Conservation (phyloP, 129 eudicot genomes). For the Chrysanthemum seticuspe region DNA sequence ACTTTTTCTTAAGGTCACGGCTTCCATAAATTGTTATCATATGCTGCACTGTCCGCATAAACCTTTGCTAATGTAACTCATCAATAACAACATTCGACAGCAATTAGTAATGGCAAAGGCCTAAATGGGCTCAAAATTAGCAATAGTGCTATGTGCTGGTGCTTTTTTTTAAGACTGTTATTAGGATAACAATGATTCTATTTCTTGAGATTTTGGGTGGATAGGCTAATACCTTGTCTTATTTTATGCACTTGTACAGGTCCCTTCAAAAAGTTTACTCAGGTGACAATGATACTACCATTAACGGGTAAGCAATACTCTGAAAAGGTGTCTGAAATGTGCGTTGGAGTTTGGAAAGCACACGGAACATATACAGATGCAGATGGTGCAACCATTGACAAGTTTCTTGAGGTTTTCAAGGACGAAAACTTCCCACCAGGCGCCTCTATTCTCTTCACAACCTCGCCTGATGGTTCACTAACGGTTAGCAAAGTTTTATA, state of each 20-base stretch:
- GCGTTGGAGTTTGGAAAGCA: slow-evolving; percentile 58
- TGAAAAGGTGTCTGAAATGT: slow-evolving; percentile 79
- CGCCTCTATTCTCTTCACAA: slow-evolving; percentile 69
- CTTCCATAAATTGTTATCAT: too few relatives aligned
- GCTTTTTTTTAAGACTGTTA: neutral
- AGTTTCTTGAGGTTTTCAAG: slow-evolving; percentile 64
- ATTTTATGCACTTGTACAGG: slow-evolving; percentile 33
- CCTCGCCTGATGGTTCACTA: slow-evolving; percentile 52
- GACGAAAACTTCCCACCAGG: slow-evolving; percentile 70
- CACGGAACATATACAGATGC: slow-evolving; percentile 59
- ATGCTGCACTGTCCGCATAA: too few relatives aligned
- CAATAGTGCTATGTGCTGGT: too few relatives aligned
- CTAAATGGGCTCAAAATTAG: too few relatives aligned
- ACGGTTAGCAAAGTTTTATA: slow-evolving; percentile 31
- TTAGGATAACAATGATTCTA: neutral
- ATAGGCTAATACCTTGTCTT: too few relatives aligned
- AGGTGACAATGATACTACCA: slow-evolving; percentile 73
- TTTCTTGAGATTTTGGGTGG: neutral
- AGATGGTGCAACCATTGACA: slow-evolving; percentile 54
- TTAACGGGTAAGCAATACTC: slow-evolving; percentile 81
- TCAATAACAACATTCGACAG: too few relatives aligned
- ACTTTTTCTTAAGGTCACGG: too few relatives aligned
- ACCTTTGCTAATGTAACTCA: too few relatives aligned
- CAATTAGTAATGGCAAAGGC: too few relatives aligned
- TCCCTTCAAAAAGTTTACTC: slow-evolving; percentile 69